Evolutionary conservation across 2,329 filamentous ascomycete genomes (phyloP).

Genomic region (Boeremia exigua): DNA sequence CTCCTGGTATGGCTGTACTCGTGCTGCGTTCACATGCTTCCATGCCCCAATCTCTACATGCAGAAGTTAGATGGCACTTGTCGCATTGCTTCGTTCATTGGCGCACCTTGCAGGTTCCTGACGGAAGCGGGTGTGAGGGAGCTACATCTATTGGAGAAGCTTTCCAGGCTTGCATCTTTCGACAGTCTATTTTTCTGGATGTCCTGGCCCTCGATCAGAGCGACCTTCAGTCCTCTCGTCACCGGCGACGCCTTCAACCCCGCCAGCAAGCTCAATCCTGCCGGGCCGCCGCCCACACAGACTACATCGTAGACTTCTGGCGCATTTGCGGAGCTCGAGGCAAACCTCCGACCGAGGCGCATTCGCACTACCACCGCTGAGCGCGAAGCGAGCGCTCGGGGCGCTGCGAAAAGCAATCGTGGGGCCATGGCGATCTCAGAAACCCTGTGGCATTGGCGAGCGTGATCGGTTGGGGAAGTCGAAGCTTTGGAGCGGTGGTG

Average conservation of each 20-base stretch:
- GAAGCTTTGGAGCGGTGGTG: slow-evolving; percentile 27
- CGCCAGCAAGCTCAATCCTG: slow-evolving; percentile 72
- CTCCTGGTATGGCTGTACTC: slow-evolving; percentile 87
- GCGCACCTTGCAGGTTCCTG: slow-evolving; percentile 70
- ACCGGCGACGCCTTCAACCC: slow-evolving; percentile 66
- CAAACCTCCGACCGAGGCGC: slow-evolving; percentile 34
- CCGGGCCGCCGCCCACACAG: slow-evolving; percentile 87
- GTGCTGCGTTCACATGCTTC: slow-evolving; percentile 72
- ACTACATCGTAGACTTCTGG: slow-evolving; percentile 91
- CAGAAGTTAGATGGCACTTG: slow-evolving; percentile 13
- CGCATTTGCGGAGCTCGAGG: slow-evolving; percentile 39
- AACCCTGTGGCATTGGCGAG: slow-evolving; percentile 26
- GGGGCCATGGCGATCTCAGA: slow-evolving; percentile 40
- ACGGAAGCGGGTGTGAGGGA: slow-evolving; percentile 90
- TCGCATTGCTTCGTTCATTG: neutral
- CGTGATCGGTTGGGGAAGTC: slow-evolving; percentile 15
- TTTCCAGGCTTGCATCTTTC: slow-evolving; percentile 65
- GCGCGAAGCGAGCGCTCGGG: slow-evolving; percentile 22
- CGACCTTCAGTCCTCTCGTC: slow-evolving; percentile 80
- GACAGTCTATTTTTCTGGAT: slow-evolving; percentile 72
- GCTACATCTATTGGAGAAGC: slow-evolving; percentile 93
- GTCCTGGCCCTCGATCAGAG: slow-evolving; percentile 89
- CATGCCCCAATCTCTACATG: slow-evolving; percentile 76
- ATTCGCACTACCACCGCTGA: slow-evolving; percentile 22
- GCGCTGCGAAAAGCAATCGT: slow-evolving; percentile 33